phyloP scores from a whole-genome alignment of 2,329 filamentous ascomycete genomes.

The Xylaria sp. region DNA sequence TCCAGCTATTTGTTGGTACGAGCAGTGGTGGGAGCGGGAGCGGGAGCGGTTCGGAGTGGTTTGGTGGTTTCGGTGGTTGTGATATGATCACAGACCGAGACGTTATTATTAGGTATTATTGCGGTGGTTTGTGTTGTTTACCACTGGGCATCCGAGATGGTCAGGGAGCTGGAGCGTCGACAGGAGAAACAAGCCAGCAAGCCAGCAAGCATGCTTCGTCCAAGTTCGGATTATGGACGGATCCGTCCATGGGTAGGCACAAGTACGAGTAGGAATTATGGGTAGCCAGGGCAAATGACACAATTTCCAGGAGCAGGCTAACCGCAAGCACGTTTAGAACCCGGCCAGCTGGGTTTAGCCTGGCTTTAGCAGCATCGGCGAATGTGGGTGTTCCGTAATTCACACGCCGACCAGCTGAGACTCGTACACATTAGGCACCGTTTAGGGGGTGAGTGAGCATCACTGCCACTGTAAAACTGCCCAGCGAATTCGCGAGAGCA shows the following conservation, averaged over 20 bases:
- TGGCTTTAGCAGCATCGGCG: neutral
- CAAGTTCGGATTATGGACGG: no score
- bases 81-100: neutral
- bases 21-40: slow-evolving; percentile 1
- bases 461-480: no score
- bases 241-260: neutral
- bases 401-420: neutral
- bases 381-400: neutral
- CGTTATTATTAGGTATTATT: neutral
- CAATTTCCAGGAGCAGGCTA: neutral
- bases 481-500: no score
- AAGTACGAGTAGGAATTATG: neutral
- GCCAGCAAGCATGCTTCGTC: no score
- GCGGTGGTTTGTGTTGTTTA: neutral
- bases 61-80: neutral
- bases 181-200: slow-evolving; percentile 6
- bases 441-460: neutral
- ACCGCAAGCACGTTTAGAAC: neutral
- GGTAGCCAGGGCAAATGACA: neutral
- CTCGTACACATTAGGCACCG: neutral
- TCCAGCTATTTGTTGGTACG: neutral
- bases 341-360: neutral
- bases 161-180: slow-evolving; percentile 2
- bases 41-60: neutral
- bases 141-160: slow-evolving; percentile 5